Percentiles rank a stretch among this genome's conserved stretches.
Conservation (phyloP, 2,329 filamentous ascomycete genomes). For the Beauveria rudraprayagi region DNA sequence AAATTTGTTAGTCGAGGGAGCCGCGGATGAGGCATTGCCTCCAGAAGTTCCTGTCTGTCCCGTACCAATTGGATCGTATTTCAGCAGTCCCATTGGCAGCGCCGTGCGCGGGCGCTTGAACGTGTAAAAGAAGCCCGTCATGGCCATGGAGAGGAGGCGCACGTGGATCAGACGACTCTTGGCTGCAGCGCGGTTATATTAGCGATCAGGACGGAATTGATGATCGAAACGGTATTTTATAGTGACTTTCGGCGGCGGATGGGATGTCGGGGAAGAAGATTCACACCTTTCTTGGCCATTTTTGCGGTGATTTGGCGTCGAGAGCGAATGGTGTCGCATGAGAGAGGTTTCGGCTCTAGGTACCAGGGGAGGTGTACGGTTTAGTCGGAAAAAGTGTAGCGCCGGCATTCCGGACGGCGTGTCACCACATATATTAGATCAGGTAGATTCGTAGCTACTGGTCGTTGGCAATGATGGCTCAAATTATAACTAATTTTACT, state of each 20-base stretch:
- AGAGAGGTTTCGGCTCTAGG: background rate
- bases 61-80: slow-evolving; percentile 93
- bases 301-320: slow-evolving; percentile 1
- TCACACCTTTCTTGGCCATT: slow-evolving; percentile 31
- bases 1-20: background rate
- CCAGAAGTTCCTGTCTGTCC: background rate
- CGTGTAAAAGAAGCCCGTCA: slow-evolving; percentile 97
- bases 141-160: slow-evolving; percentile 94
- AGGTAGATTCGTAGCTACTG: too few species aligned
- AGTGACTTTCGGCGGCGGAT: background rate
- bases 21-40: background rate
- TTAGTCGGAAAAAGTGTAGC: background rate
- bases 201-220: background rate
- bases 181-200: slow-evolving; percentile 38
- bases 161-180: slow-evolving; percentile 89
- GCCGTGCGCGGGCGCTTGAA: slow-evolving; percentile 74
- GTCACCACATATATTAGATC: too few species aligned
- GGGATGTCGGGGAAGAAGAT: background rate
- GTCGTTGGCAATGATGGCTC: too few species aligned
- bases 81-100: slow-evolving; percentile 89
- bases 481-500: too few species aligned
- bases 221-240: background rate
- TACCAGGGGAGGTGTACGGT: background rate
- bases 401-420: background rate
- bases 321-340: background rate